Percentiles rank a stretch among this genome's conserved stretches.
phyloP scores from a whole-genome alignment of 2,329 filamentous ascomycete genomes.

The Coniochaeta pulveracea region DNA sequence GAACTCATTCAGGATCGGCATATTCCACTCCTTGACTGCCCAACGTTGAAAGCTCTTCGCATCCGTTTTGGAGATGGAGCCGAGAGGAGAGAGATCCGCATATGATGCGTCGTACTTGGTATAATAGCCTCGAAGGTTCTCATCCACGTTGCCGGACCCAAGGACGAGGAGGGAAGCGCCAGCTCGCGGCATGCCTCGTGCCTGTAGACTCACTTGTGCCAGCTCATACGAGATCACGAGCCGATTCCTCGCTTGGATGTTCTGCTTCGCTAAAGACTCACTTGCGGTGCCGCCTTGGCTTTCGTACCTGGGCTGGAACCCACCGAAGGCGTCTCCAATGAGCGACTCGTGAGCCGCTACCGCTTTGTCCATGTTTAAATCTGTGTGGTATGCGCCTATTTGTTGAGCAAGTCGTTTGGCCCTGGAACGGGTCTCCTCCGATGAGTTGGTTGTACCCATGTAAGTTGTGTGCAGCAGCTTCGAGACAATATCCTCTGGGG shows the following conservation, averaged over 20 bases:
- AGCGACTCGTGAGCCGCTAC: conserved; percentile 49
- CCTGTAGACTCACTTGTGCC: neutral
- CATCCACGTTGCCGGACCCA: conserved; percentile 1
- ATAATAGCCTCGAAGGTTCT: neutral
- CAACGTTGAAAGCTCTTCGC: conserved; percentile 62
- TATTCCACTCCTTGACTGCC: conserved; percentile 42
- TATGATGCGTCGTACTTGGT: conserved; percentile 4
- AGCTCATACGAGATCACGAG: neutral
- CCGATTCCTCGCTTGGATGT: conserved; percentile 50
- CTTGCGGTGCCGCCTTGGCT: conserved; percentile 49
- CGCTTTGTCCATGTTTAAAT: conserved; percentile 63
- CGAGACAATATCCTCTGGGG: conserved; percentile 47
- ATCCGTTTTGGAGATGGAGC: conserved; percentile 51
- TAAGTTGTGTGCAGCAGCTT: conserved; percentile 42
- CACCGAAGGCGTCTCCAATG: conserved; percentile 40
- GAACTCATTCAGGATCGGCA: conserved; percentile 57
- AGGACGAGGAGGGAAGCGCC: neutral
- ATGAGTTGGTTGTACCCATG: conserved; percentile 60
- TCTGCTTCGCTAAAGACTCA: conserved; percentile 57
- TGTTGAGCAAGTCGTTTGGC: conserved; percentile 47
- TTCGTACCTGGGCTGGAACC: conserved; percentile 43
- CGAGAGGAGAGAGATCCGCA: conserved; percentile 47
- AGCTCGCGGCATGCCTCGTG: neutral
- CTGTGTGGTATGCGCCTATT: conserved; percentile 62
- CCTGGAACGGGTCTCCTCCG: conserved; percentile 52